A percentile compares a stretch with the other conserved stretches of the same genome.
Conservation (phyloP, 225 moss, liverwort and hornwort species). For the Pseudoscleropodium purum region DNA sequence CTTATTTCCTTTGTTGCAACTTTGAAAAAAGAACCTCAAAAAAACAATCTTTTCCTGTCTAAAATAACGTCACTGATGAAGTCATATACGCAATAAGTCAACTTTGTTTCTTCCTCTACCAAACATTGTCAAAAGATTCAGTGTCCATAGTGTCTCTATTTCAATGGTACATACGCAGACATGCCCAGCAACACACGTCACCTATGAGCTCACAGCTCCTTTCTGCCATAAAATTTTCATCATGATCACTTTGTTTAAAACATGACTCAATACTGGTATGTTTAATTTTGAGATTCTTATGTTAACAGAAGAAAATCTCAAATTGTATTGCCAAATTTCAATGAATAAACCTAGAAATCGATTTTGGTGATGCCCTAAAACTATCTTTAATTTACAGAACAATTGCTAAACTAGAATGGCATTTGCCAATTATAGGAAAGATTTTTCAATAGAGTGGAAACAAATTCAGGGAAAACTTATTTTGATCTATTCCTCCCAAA, state of each 20-base stretch:
- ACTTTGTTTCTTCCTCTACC: background rate
- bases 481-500: slow-evolving; percentile 15
- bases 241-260: background rate
- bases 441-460: background rate
- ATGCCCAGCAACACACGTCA: background rate
- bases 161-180: no score
- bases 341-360: background rate
- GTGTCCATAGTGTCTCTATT: background rate
- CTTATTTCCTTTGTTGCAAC: background rate
- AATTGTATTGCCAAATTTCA: background rate
- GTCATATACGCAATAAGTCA: background rate
- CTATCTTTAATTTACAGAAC: background rate
- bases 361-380: background rate
- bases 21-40: background rate
- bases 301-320: background rate
- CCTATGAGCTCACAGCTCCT: background rate
- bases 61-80: background rate
- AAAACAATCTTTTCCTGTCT: background rate
- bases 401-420: background rate
- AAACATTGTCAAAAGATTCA: background rate
- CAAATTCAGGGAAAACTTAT: background rate
- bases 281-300: background rate
- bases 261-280: no score
- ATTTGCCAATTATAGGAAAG: background rate
- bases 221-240: background rate